Evolutionary conservation across 1,139 yeast species (phyloP), one percentile per base, ranked within the genome.

Genomic region (Blastobotrys illinoisensis): DNA sequence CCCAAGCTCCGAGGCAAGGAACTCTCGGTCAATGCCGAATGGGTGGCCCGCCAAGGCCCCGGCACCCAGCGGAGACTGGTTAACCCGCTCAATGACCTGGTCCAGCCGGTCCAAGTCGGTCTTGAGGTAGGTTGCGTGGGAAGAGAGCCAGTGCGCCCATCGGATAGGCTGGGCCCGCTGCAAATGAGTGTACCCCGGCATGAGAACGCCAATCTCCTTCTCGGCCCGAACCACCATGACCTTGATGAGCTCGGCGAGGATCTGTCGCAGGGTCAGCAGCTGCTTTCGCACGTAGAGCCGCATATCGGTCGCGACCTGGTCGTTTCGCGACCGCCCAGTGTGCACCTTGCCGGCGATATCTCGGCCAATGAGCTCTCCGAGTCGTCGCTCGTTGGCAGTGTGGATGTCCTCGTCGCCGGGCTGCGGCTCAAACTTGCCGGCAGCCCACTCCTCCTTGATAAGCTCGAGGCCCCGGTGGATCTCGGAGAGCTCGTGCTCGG

Each of bases 11-110:
- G 78, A 67, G 21, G 98, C 96, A 62, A 93, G 74, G 67, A 75
- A 90, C 68, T 91, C 96, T 69, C 99, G 82, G 72, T 93, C 98
- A 62, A 93, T 89, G 18, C 98, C 98, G 69, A 91, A 93, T 49
- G 99, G 99, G 70, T 93, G 99, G 54, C 99, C 99, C 14, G 99
- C 99, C 59, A 93, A 79, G 3, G 99, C 99, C 65, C 99, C 99
- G 9, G 93, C 84, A 46, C 99, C 99, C 59, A 93, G 79, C 46
- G 99, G 99, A 47, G 90, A 85, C 63, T 80, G 82, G 71, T 95
- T 95, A 56, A 90, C 84, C 71, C 99, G 83, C 58, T 77, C 84
- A 62, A 86, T 80, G 52, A 93, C 79, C 73, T 93, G 95, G 62
- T 80, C 75, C 64, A 95, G 79, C 69, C 99, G 82, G 68, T 88